Evolutionary conservation across 2,329 filamentous ascomycete species (phyloP), one percentile per base, ranked within the genome.

Genomic region (Esteya vermicola): DNA sequence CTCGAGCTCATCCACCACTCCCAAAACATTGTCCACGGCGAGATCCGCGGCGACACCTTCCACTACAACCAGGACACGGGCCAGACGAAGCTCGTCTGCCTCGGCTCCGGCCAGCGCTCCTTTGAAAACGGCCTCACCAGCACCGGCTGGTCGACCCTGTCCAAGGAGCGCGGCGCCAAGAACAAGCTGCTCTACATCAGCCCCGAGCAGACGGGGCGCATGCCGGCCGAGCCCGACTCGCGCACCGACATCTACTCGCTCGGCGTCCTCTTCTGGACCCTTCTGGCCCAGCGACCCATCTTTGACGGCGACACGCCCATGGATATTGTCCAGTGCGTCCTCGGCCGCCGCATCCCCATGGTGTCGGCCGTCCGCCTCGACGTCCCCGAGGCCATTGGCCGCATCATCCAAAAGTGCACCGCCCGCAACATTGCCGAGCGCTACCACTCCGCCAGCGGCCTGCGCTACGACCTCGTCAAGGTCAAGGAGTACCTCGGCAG

Each of bases 171-270:
- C 8, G 88, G 88, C 3, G 84, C 86, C 31, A 86, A 85, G 59
- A 80, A 88, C 54, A 94, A 93, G 58, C 66, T 96, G 18, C 76
- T 88, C 38, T 95, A 85, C 54, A 93, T 95, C 54, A 89, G 86
- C 35, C 88, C 89, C 0, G 89, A 96, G 55, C 89, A 95, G 63
- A 95, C 89, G 3, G 89, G 89, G 13, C 78, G 89, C 18, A 81
- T 95, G 72, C 84, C 86, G 3, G 85, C 84, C 4, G 88, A 95
- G 56, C 89, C 89, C 2, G 89, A 95, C 58, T 84, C 75, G 33
- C 75, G 89, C 31, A 95, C 89, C 14, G 89, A 96, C 57, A 93
- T 95, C 25, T 95, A 95, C 61, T 88, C 85, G 1, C 64, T 95
- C 1, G 89, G 89, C 4, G 78, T 95, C 30, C 59, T 95, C 2